Percentiles rank a stretch among this genome's conserved stretches.
These are phyloP conservation scores for Didymella glomerata DNA, from an alignment of 2,329 filamentous ascomycete genomes.

Conservation along the genomic window DNA sequence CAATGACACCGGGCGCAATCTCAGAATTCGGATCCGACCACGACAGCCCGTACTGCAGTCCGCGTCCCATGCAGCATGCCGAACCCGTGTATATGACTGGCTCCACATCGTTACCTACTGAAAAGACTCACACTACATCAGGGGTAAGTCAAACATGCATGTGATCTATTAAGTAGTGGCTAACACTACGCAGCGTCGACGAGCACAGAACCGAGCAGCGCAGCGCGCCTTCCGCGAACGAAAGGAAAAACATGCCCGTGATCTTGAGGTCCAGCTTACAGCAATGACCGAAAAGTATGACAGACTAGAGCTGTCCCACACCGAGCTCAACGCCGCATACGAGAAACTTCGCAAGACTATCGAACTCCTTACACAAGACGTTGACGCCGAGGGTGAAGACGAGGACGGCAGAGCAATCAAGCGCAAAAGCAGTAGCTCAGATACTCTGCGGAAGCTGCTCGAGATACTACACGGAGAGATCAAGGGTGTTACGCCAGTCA, in stretches of 20 bases:
- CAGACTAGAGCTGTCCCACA: constrained; percentile 63
- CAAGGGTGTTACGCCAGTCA: constrained; percentile 36
- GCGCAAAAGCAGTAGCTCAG: constrained; percentile 42
- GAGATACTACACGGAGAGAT: constrained; percentile 52
- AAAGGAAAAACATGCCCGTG: constrained; percentile 71
- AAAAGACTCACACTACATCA: constrained; percentile 51
- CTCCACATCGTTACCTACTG: constrained; percentile 32
- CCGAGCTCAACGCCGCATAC: constrained; percentile 50
- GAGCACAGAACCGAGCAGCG: constrained; percentile 68
- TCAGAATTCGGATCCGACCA: constrained; percentile 53
- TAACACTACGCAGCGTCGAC: constrained; percentile 57
- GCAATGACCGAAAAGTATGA: constrained; percentile 65
- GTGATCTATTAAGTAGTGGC: constrained; percentile 3
- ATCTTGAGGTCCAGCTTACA: constrained; percentile 66
- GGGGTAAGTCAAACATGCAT: constrained; percentile 41
- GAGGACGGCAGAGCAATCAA: constrained; percentile 32
- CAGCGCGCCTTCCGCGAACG: constrained; percentile 69
- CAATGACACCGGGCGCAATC: constrained; percentile 43
- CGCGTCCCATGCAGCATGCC: constrained; percentile 38
- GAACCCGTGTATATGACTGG: constrained; percentile 36
- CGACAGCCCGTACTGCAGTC: constrained; percentile 52
- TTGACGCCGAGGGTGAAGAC: constrained; percentile 43
- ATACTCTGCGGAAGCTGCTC: constrained; percentile 50
- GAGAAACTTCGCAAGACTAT: constrained; percentile 53
- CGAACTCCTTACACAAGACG: constrained; percentile 48